Percentiles rank a stretch among this genome's conserved stretches.
Evolutionary conservation across 1,139 yeast species (phyloP).

Genomic region (Suhomyces atakaporum): DNA sequence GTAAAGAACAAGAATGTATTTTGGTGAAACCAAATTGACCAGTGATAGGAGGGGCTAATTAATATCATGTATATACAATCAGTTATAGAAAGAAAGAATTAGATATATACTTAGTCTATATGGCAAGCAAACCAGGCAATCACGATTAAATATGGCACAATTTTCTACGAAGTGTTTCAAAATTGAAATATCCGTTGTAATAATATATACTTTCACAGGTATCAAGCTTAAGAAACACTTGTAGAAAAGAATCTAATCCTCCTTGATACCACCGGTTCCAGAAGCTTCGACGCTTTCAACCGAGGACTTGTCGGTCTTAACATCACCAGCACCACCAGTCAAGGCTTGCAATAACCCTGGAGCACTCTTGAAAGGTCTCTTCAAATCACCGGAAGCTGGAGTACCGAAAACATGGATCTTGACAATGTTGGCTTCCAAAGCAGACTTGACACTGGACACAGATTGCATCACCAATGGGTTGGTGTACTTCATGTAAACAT

Average conservation of each 20-base stretch:
- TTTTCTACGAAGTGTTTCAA: too few relatives aligned
- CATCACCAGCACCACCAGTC: slow-evolving; percentile 54
- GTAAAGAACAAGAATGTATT: slow-evolving; percentile 61
- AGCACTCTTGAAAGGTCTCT: slow-evolving; percentile 95
- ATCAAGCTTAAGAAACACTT: too few relatives aligned
- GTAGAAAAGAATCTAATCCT: too few relatives aligned
- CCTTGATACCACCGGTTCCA: slow-evolving; percentile 90
- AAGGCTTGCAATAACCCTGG: slow-evolving; percentile 75
- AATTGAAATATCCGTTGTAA: too few relatives aligned
- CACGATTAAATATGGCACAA: too few relatives aligned
- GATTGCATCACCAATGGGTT: slow-evolving; percentile 97
- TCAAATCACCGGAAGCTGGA: slow-evolving; percentile 86
- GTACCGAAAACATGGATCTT: slow-evolving; percentile 85
- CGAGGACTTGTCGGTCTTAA: slow-evolving; percentile 82
- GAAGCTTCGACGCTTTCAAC: slow-evolving; percentile 83
- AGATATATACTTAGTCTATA: too few relatives aligned
- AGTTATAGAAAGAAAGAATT: too few relatives aligned
- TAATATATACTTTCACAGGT: too few relatives aligned
- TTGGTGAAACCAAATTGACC: slow-evolving; percentile 47
- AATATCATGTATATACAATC: too few relatives aligned
- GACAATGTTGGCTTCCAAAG: slow-evolving; percentile 88
- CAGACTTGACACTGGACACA: slow-evolving; percentile 84
- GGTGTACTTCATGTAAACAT: slow-evolving; percentile 94
- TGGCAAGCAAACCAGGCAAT: too few relatives aligned
- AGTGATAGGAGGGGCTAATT: too few relatives aligned